A percentile compares a stretch with the other conserved stretches of the same genome.
Evolutionary conservation across 352 stramenopile species (phyloP).

Genomic region (Phytophthora crassamura): DNA sequence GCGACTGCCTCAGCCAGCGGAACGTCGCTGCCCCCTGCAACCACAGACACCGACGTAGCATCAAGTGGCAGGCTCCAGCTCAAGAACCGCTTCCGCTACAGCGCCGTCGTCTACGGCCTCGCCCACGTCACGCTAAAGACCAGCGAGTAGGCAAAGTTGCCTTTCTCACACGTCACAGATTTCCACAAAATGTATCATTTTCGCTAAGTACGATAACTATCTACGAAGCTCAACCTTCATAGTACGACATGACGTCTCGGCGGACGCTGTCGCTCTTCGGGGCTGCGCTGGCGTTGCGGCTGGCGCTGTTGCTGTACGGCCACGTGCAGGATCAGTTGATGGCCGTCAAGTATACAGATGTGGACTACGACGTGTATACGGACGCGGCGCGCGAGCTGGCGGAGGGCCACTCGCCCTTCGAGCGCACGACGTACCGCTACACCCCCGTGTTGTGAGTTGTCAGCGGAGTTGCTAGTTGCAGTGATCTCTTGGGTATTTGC

Average conservation of each 20-base stretch:
- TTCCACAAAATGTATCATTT: background rate
- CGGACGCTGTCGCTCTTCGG: constrained; percentile 48
- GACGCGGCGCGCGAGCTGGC: constrained; percentile 95
- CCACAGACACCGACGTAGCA: background rate
- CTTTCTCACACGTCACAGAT: constrained; percentile 31
- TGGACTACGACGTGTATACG: constrained; percentile 99
- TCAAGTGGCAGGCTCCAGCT: constrained; percentile 41
- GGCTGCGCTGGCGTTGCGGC: constrained; percentile 59
- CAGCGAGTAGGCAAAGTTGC: constrained; percentile 28
- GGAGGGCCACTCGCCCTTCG: constrained; percentile 92
- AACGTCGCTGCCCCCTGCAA: background rate
- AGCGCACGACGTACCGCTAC: constrained; percentile 98
- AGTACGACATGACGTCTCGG: constrained; percentile 31
- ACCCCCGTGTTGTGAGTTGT: constrained; percentile 95
- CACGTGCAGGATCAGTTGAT: constrained; percentile 80
- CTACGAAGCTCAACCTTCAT: no score
- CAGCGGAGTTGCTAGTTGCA: no score
- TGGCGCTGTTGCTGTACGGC: constrained; percentile 77
- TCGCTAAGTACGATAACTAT: constrained; percentile 23
- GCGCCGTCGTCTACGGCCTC: constrained; percentile 73
- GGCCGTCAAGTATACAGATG: constrained; percentile 97
- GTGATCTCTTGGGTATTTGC: no score
- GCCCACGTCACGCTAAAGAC: constrained; percentile 58
- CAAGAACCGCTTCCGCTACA: constrained; percentile 81
- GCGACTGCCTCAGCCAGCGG: background rate